Evolutionary conservation across 441 rosid genomes (phyloP), one percentile per base, ranked within the genome.

Genomic region (Euphorbia celastroides): DNA sequence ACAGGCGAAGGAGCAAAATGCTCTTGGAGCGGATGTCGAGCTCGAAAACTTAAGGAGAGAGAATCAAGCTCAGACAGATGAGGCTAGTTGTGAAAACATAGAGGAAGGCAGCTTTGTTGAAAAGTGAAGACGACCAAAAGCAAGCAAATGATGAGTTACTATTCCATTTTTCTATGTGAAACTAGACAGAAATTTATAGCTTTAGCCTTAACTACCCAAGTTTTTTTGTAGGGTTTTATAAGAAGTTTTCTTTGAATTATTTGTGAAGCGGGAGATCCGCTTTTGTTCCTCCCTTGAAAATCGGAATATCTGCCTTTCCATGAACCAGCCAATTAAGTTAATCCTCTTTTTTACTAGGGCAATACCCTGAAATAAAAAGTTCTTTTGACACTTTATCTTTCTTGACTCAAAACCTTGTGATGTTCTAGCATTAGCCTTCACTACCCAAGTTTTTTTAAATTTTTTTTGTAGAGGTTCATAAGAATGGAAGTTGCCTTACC

Each of bases 111-210:
- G n/a, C n/a, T n/a, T n/a, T n/a, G 3, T 31, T 42, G 27, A 42
- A 17, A 25, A 56, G 42, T 60, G 70, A 70, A 42, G 68, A 57
- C 65, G 68, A 67, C 61, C 70, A 48, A 61, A 63, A 60, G 65
- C 63, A 23, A 55, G 66, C 46, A 58, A 46, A 62, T 70, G 65
- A 67, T 17, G 66, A 46, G 81, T 77, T 54, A 62, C 77, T 58
- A 2, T 59, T 26, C 16, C 19, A 17, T 26, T 36, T 5, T 32
- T 69, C 42, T 61, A 26, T 36, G 10, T 17, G 16, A 58, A 44
- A 44, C 17, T 28, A 56, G n/a, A 67, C 19, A 42, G 14, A 30
- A 44, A 57, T 42, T 32, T 11, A 7, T 57, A 60, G 36, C 57
- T 27, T 31, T 46, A 7, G 30, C 52, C 25, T 46, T 27, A 62